Base-by-base conservation (phyloP, 805 yeast genomes). In the Kodamaea neixiangensis region DNA sequence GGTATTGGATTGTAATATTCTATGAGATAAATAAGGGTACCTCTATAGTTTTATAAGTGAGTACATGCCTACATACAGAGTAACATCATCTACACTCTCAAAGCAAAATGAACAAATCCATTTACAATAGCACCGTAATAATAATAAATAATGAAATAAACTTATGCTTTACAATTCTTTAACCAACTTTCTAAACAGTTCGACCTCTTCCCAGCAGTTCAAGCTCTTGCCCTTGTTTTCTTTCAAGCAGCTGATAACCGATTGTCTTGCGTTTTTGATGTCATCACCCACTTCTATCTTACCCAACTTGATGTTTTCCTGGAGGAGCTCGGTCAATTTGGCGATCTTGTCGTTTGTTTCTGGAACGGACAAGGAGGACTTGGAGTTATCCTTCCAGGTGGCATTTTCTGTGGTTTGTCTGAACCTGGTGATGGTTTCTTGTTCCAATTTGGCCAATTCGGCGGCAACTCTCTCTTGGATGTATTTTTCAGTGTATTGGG, bases 171-270 rank as follows among this genome's bases (percentile, higher is more conserved):
- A 79, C 54, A 79, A 69, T 54, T 75, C 71, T 56, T 73, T 73
- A 14, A 83, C 87, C 54, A 82, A 66, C 55, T 75, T 76, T 63
- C 83, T 87, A 68, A 89, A 89, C 50, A 76, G 69, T 62, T 85
- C 82, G 15, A 88, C 88, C 62, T 87, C 88, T 38, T 86, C 89
- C 86, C 91, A 87, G 66, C 97, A 89, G 66, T 87, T 84, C 65
- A 89, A 77, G 18, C 87, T 84, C 64, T 77, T 83, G 18, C 83
- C 86, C 54, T 77, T 69, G 65, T 85, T 85, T 45, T 78, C 78
- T 57, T 75, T 76, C 62, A 89, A 75, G 66, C 97, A 89, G 39
- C 71, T 61, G 20, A 78, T 69, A 20, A 90, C 82, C 9, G 73
- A 59, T 6, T 62, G 58, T 68, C 86, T 82, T 5, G 85, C 77